phyloP scores from a whole-genome alignment of 2,329 filamentous ascomycete species.

The Clarireedia hainanense region DNA sequence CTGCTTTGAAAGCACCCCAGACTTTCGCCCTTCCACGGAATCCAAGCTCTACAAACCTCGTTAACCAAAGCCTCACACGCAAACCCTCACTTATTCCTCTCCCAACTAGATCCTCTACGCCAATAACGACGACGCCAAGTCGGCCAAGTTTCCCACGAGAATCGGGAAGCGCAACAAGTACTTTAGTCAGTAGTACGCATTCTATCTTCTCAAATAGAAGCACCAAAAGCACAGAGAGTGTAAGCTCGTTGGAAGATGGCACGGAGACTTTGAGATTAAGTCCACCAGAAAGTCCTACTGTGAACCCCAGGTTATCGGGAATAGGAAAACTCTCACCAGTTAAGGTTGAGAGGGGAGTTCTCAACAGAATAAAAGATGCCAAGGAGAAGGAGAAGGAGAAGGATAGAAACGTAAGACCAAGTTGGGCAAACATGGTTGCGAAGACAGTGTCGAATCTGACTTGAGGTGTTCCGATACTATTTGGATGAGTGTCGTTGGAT shows the following conservation, averaged over 20 bases:
- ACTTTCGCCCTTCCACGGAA: conserved; percentile 1
- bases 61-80: neutral
- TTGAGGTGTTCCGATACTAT: neutral
- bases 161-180: conserved; percentile 15
- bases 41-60: conserved; percentile 5
- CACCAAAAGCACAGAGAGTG: conserved; percentile 10
- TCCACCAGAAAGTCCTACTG: conserved; percentile 14
- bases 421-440: conserved; percentile 11
- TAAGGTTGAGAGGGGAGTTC: neutral
- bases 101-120: conserved; percentile 13
- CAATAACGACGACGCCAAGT: conserved; percentile 2
- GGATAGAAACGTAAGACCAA: conserved; percentile 2
- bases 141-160: conserved; percentile 4
- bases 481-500: neutral
- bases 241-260: conserved; percentile 13
- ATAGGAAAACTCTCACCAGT: neutral
- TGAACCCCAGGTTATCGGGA: neutral
- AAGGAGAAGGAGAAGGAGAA: neutral
- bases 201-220: conserved; percentile 17
- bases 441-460: neutral
- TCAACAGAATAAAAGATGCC: neutral
- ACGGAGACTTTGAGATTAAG: conserved; percentile 1
- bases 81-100: conserved; percentile 4
- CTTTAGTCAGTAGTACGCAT: conserved; percentile 14
- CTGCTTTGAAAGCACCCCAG: neutral